phyloP scores from a whole-genome alignment of 495 filamentous ascomycete species.

The Lasiosphaeria ovina region DNA sequence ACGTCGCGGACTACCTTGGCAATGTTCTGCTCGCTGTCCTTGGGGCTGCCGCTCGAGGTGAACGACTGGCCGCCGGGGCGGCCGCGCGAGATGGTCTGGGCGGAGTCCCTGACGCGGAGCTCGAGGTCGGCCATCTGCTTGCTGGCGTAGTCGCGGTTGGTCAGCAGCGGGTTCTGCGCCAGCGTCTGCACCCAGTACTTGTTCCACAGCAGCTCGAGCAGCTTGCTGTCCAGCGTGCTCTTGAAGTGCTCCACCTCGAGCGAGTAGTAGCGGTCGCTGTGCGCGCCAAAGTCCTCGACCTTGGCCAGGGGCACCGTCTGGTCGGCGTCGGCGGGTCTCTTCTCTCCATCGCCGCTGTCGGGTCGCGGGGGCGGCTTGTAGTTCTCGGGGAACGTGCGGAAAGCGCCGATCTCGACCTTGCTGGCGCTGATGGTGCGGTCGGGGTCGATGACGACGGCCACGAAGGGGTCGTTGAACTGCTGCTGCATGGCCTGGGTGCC shows the following conservation, averaged over 20 bases:
- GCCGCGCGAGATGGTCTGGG: conserved; percentile 44
- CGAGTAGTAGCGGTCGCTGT: conserved; percentile 82
- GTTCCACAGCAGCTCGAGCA: conserved; percentile 92
- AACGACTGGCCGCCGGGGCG: conserved; percentile 17
- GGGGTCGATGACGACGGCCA: conserved; percentile 96
- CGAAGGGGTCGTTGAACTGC: conserved; percentile 78
- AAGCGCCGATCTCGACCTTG: conserved; percentile 96
- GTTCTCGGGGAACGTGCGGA: conserved; percentile 81
- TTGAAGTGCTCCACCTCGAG: conserved; percentile 93
- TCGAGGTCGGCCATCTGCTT: conserved; percentile 90
- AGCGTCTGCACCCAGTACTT: conserved; percentile 99
- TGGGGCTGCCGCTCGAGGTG: conserved; percentile 11
- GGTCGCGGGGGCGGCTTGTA: conserved; percentile 54
- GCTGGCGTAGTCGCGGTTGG: conserved; percentile 88
- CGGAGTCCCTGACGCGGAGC: conserved; percentile 69
- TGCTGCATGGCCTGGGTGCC: conserved; percentile 83
- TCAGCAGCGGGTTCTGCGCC: conserved; percentile 89
- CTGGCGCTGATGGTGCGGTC: conserved; percentile 93
- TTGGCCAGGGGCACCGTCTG: conserved; percentile 86
- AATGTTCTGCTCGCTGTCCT: conserved; percentile 56
- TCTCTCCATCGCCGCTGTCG: conserved; percentile 8
- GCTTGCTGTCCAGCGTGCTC: conserved; percentile 77
- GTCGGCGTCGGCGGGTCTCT: conserved; percentile 46
- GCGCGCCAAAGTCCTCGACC: conserved; percentile 93
- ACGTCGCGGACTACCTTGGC: conserved; percentile 79